phyloP scores from a whole-genome alignment of 2,329 filamentous ascomycete species.

The Tricladium varicosporioides region DNA sequence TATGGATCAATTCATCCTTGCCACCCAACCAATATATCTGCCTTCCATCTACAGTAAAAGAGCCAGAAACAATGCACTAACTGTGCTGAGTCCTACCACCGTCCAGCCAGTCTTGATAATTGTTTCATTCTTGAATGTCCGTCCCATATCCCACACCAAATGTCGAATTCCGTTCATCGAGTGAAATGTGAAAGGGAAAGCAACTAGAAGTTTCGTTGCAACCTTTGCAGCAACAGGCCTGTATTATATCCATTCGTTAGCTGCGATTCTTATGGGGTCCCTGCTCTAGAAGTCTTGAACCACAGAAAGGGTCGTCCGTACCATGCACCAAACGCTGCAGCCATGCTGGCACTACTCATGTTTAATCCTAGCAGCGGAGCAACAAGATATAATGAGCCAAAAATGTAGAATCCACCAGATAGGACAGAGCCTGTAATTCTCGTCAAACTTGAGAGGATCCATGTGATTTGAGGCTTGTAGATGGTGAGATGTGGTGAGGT shows the following conservation, averaged over 20 bases:
- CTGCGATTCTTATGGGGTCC: neutral
- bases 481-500: slow-evolving; percentile 68
- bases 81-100: slow-evolving; percentile 54
- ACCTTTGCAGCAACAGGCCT: slow-evolving; percentile 56
- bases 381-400: slow-evolving; percentile 63
- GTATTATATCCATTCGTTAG: neutral
- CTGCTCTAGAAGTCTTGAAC: neutral
- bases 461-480: slow-evolving; percentile 70
- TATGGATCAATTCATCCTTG: neutral
- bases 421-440: slow-evolving; percentile 63
- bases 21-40: neutral
- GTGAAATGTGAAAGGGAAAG: slow-evolving; percentile 68
- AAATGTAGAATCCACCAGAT: slow-evolving; percentile 64
- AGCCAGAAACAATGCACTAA: slow-evolving; percentile 40
- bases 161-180: slow-evolving; percentile 68
- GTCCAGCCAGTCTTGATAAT: slow-evolving; percentile 66
- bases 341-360: slow-evolving; percentile 61
- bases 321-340: slow-evolving; percentile 61
- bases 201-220: slow-evolving; percentile 54
- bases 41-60: slow-evolving; percentile 21
- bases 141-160: slow-evolving; percentile 67
- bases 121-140: slow-evolving; percentile 59
- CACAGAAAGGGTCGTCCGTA: neutral
- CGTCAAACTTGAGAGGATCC: slow-evolving; percentile 58
- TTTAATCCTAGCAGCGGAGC: slow-evolving; percentile 66